Evolutionary conservation across 768 basidiomycete species (phyloP), one percentile per base, ranked within the genome.

Genomic region (Lentinula guzmanii): DNA sequence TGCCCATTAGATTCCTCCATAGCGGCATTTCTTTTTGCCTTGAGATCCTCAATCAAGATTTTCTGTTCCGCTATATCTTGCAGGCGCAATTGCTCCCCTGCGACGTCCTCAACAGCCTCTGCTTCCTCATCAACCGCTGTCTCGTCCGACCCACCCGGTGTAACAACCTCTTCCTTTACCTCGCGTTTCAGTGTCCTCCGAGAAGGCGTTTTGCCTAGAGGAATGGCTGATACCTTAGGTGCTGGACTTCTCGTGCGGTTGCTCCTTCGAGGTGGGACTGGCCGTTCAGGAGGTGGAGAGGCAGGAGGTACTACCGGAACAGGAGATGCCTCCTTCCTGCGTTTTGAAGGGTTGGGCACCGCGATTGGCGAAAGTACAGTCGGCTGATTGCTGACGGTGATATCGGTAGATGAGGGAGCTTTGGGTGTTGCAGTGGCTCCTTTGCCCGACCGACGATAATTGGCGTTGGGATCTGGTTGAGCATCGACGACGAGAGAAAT

Each of bases 21-120:
- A 3, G 45, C 62, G 58, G 67, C 68, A 46, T 81, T 82, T 18
- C 87, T 78, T 71, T 89, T 79, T 1, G 82, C 82, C 68, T 90
- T 92, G 64, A 95, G 72, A 56, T 82, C 79, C 43, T 83, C 80
- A 54, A 95, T 91, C 69, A 95, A 71, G 67, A 85, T 85, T 72
- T 85, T 84, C 74, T 93, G 90, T 68, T 93, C 91, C 35, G 77
- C 78, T 46, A 95, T 80, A 70, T 93, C 92, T 66, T 87, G 79
- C 42, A 84, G 78, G 5, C 80, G 82, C 69, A 90, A 79, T 67
- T 86, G 83, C 21, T 83, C 79, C 34, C 81, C 84, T 1, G 85
- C 81, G 2, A 88, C 75, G 31, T 80, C 77, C 45, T 86, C 83
- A 24, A 85, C 74, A 0, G 76, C 72, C 62, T 84, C 85, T 0